Conservation (phyloP, 306 rosid species). For the Vigna trinervia region DNA sequence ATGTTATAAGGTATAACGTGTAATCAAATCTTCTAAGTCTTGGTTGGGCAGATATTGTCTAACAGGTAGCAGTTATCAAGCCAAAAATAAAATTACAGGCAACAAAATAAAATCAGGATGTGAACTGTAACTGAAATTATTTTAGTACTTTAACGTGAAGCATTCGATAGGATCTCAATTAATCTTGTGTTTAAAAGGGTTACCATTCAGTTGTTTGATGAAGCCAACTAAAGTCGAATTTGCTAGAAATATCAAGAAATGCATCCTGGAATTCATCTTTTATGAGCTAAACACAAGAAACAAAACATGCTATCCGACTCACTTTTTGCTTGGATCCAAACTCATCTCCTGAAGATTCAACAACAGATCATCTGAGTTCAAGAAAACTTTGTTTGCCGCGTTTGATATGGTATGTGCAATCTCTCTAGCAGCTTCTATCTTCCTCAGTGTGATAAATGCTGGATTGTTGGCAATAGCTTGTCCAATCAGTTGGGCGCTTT, state of each 20-base stretch:
- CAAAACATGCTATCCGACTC: conserved; percentile 35
- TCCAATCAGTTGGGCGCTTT: conserved; percentile 80
- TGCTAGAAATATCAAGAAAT: conserved; percentile 1
- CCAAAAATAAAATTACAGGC: background rate
- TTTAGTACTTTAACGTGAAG: background rate
- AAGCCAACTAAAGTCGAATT: conserved; percentile 29
- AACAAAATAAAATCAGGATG: conserved; percentile 2
- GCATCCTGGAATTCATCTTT: conserved; percentile 23
- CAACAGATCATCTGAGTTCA: conserved; percentile 77
- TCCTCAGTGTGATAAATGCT: conserved; percentile 80
- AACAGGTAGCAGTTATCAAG: too few species aligned
- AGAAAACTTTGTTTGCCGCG: conserved; percentile 68
- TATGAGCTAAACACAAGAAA: conserved; percentile 7
- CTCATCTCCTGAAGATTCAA: conserved; percentile 76
- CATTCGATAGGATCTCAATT: background rate
- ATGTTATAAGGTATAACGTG: too few species aligned
- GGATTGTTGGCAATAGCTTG: conserved; percentile 82
- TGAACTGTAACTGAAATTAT: background rate
- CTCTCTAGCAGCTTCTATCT: conserved; percentile 93
- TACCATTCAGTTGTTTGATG: background rate
- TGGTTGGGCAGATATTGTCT: too few species aligned
- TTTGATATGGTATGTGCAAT: conserved; percentile 72
- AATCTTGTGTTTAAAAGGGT: conserved; percentile 13
- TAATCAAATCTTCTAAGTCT: too few species aligned
- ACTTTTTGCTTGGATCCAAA: conserved; percentile 54